Base-by-base conservation (phyloP, 2,329 filamentous ascomycete genomes). In the Escovopsis sp. region DNA sequence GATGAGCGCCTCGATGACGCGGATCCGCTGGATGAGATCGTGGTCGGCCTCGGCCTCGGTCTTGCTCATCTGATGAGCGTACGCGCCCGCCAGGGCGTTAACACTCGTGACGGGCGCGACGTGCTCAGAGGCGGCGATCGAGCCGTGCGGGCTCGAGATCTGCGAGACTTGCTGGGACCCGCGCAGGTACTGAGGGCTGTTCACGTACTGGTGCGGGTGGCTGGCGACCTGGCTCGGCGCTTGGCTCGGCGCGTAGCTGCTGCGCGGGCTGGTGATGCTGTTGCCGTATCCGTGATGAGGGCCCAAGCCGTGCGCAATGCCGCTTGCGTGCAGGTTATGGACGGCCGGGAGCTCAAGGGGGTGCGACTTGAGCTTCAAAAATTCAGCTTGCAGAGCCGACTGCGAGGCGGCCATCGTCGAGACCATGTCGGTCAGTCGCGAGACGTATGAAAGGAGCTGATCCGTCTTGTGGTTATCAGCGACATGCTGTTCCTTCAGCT, bases 391-490 rank as follows among this genome's bases (percentile, higher is more conserved):
- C 49, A 86, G 77, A 43, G 82, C 72, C 4, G 73, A 63, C 60
- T 88, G 83, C 1, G 73, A 72, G 5, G 74, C 63, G 5, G 78
- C 78, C 78, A 89, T 79, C 11, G 73, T 73, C 34, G 77, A 74
- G 23, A 89, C 70, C 37, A 79, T 84, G 48, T 80, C 75, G 3
- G 78, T 74, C 44, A 88, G 67, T 23, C 75, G 72, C 30, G 72
- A 72, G 4, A 85, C 77, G 28, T 84, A 70, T 12, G 72, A 69
- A 7, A 79, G 70, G n/a, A 89, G 69, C 53, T 84, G 75, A 42
- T 83, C 76, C 45, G 88, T 81, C 69, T 87, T 87, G 49, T 68
- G 65, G 42, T 61, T 64, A 43, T 78, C 72, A 4, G 64, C 63
- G 6, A 57, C 58, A 28, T 68, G 66, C 43, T 72, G 70, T n/a